Evolutionary conservation across 176 grass and related monocot species (phyloP).

Genomic region (Themeda triandra): DNA sequence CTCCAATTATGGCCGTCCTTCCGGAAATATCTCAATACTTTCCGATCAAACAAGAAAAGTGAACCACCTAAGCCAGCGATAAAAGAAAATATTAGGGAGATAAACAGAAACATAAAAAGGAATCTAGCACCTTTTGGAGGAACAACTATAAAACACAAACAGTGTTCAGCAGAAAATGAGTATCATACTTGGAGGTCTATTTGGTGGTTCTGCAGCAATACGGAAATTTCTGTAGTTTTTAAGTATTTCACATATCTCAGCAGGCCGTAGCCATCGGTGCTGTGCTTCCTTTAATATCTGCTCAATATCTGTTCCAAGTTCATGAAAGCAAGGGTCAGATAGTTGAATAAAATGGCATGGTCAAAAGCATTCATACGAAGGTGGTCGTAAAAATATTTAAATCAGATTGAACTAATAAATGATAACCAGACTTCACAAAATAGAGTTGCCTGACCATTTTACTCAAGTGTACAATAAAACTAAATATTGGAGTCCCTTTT

Average conservation of each 20-base stretch:
- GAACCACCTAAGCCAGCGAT: constrained; percentile 73
- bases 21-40: constrained; percentile 90
- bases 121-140: neutral
- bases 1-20: constrained; percentile 98
- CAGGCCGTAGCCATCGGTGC: constrained; percentile 78
- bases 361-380: neutral
- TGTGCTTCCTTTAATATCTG: constrained; percentile 92
- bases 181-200: constrained; percentile 77
- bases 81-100: constrained; percentile 17
- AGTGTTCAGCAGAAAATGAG: constrained; percentile 6
- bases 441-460: neutral
- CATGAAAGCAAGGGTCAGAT: constrained; percentile 22
- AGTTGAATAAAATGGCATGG: neutral
- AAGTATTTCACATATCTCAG: constrained; percentile 97
- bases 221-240: constrained; percentile 77
- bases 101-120: neutral
- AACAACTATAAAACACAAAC: neutral
- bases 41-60: constrained; percentile 97
- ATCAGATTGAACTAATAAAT: neutral
- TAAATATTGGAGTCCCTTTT: neutral
- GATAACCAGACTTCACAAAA: neutral
- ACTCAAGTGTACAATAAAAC: neutral
- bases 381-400: neutral
- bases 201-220: constrained; percentile 85
- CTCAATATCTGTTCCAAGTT: constrained; percentile 67